phyloP scores from a whole-genome alignment of 495 filamentous ascomycete species.

The Aspergillus sclerotiicarbonarius region DNA sequence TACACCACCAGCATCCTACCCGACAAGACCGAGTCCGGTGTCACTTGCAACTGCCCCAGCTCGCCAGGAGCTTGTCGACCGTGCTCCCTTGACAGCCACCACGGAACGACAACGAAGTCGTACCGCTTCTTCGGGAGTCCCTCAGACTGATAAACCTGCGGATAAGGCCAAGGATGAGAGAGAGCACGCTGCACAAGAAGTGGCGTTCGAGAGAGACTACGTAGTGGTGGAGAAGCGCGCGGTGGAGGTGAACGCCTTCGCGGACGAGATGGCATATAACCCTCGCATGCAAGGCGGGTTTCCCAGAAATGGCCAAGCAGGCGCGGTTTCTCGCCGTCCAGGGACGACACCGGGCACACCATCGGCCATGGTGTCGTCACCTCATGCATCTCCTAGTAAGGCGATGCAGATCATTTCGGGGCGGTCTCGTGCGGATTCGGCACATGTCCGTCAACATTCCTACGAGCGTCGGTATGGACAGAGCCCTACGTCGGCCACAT shows the following conservation, averaged over 20 bases:
- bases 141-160: slow-evolving; percentile 43
- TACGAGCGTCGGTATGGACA: slow-evolving; percentile 76
- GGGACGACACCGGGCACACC: slow-evolving; percentile 60
- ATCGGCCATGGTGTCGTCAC: slow-evolving; percentile 33
- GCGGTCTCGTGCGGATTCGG: slow-evolving; percentile 57
- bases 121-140: slow-evolving; percentile 45
- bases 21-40: slow-evolving; percentile 42
- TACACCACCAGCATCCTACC: slow-evolving; percentile 21
- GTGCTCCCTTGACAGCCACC: slow-evolving; percentile 27
- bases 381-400: slow-evolving; percentile 46
- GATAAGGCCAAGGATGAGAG: slow-evolving; percentile 54
- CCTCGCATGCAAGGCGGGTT: slow-evolving; percentile 53
- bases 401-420: slow-evolving; percentile 68
- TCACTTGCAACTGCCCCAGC: slow-evolving; percentile 61
- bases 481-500: slow-evolving; percentile 77
- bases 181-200: slow-evolving; percentile 79
- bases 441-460: slow-evolving; percentile 65
- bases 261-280: slow-evolving; percentile 86
- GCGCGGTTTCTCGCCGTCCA: slow-evolving; percentile 65
- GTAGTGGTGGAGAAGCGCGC: slow-evolving; percentile 92
- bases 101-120: slow-evolving; percentile 54
- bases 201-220: slow-evolving; percentile 89
- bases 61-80: slow-evolving; percentile 50
- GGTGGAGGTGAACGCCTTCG: slow-evolving; percentile 95
- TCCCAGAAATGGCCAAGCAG: slow-evolving; percentile 36